Percentiles rank a stretch among this genome's conserved stretches.
Conservation (phyloP, 2,329 filamentous ascomycete species). For the Aspergillus fischeri region DNA sequence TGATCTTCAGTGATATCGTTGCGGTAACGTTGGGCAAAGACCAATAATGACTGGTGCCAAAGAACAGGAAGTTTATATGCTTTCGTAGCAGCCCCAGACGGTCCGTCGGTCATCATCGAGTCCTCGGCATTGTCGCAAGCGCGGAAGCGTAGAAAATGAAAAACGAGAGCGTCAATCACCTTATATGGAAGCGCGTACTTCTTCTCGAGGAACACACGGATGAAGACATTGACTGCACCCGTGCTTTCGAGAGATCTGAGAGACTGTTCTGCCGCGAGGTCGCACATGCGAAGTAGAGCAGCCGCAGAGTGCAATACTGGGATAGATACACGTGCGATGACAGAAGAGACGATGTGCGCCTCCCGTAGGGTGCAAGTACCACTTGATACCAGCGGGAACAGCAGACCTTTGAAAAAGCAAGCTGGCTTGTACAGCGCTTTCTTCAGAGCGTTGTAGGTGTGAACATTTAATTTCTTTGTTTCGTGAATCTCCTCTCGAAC, state of each 20-base stretch:
- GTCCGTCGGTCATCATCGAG: slow-evolving; percentile 43
- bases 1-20: slow-evolving; percentile 97
- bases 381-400: slow-evolving; percentile 82
- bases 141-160: slow-evolving; percentile 91
- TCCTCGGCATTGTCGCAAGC: slow-evolving; percentile 58
- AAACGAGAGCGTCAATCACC: slow-evolving; percentile 89
- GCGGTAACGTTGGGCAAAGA: slow-evolving; percentile 90
- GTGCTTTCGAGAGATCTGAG: slow-evolving; percentile 73
- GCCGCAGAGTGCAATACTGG: slow-evolving; percentile 90
- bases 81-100: slow-evolving; percentile 47
- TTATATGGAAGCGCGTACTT: slow-evolving; percentile 94
- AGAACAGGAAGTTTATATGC: slow-evolving; percentile 74
- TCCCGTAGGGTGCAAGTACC: slow-evolving; percentile 90
- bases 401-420: slow-evolving; percentile 92
- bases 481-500: slow-evolving; percentile 95
- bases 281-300: slow-evolving; percentile 84
- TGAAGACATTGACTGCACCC: slow-evolving; percentile 91
- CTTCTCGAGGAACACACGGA: slow-evolving; percentile 89
- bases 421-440: slow-evolving; percentile 90
- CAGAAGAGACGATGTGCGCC: slow-evolving; percentile 84
- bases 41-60: slow-evolving; percentile 90
- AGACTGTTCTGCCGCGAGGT: slow-evolving; percentile 89
- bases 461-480: slow-evolving; percentile 90
- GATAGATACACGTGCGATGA: slow-evolving; percentile 78
- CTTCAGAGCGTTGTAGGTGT: slow-evolving; percentile 90